Conservation (phyloP, 2,329 filamentous ascomycete genomes). For the Blastomyces parvus region DNA sequence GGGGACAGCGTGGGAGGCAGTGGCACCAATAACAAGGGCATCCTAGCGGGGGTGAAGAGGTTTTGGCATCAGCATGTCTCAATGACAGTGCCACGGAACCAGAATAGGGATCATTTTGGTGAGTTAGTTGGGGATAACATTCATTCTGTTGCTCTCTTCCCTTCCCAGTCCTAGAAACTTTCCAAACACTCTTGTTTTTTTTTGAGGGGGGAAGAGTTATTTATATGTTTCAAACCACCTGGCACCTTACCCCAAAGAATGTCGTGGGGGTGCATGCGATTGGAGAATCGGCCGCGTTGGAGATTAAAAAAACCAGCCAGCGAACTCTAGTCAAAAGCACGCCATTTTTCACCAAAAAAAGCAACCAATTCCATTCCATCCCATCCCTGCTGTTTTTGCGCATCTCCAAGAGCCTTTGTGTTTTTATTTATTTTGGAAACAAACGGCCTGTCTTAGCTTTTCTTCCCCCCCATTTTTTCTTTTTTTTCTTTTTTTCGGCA, state of each 20-base stretch:
- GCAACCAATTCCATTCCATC: background rate
- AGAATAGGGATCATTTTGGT: constrained; percentile 37
- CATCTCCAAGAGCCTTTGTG: background rate
- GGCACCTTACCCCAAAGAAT: background rate
- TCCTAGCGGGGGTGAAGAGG: constrained; percentile 56
- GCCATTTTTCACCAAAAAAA: background rate
- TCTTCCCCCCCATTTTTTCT: no score
- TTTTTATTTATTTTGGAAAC: no score
- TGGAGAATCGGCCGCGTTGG: background rate
- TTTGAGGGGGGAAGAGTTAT: background rate
- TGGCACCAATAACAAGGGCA: constrained; percentile 37
- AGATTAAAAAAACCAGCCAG: background rate
- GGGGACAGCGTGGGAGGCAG: background rate
- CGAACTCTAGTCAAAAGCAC: background rate
- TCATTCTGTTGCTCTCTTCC: background rate
- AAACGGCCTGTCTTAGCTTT: no score
- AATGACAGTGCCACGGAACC: constrained; percentile 31
- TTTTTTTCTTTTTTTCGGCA: no score
- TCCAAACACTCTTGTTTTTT: background rate
- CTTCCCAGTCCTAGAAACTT: no score
- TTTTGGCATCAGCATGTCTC: constrained; percentile 62
- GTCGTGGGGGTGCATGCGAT: background rate
- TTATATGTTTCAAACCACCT: background rate
- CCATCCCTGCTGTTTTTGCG: background rate
- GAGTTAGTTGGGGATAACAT: constrained; percentile 13